phyloP scores from a whole-genome alignment of 1,284 basidiomycete genomes.

The Wallemia hederae region DNA sequence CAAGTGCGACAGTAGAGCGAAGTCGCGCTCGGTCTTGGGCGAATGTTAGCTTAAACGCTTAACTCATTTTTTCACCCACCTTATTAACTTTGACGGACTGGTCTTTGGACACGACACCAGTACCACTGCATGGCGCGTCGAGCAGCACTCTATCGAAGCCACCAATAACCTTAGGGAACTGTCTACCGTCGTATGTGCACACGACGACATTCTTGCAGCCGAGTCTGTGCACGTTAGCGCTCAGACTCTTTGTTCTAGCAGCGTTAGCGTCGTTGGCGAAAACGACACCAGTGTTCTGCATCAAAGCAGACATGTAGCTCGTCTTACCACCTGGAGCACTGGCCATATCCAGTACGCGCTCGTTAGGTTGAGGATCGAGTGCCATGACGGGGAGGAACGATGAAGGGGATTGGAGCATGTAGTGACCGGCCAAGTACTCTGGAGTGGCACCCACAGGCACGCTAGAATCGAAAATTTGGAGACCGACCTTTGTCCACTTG shows the following conservation, averaged over 20 bases:
- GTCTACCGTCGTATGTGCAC: slow-evolving; percentile 86
- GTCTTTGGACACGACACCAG: slow-evolving; percentile 95
- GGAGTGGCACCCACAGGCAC: slow-evolving; percentile 91
- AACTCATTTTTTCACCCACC: slow-evolving; percentile 22
- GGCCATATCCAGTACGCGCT: slow-evolving; percentile 93
- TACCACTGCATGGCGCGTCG: slow-evolving; percentile 93
- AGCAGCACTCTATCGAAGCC: slow-evolving; percentile 88
- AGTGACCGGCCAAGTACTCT: slow-evolving; percentile 94
- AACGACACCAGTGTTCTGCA: slow-evolving; percentile 93
- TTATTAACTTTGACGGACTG: slow-evolving; percentile 94
- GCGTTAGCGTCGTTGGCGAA: slow-evolving; percentile 97
- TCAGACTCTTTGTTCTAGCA: slow-evolving; percentile 75
- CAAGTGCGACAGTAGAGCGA: slow-evolving; percentile 72
- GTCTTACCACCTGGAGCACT: slow-evolving; percentile 95
- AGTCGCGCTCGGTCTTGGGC: slow-evolving; percentile 63
- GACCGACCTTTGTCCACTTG: slow-evolving; percentile 92
- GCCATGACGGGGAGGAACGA: slow-evolving; percentile 98
- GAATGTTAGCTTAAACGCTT: not conserved
- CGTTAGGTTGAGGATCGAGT: slow-evolving; percentile 66
- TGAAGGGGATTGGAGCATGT: slow-evolving; percentile 97
- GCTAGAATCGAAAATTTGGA: slow-evolving; percentile 87
- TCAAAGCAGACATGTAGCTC: slow-evolving; percentile 76
- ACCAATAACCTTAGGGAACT: slow-evolving; percentile 98
- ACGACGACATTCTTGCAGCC: slow-evolving; percentile 96
- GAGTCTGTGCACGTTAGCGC: slow-evolving; percentile 82